Conservation (phyloP, 257 asterid species). For the Nicotiana sylvestris region DNA sequence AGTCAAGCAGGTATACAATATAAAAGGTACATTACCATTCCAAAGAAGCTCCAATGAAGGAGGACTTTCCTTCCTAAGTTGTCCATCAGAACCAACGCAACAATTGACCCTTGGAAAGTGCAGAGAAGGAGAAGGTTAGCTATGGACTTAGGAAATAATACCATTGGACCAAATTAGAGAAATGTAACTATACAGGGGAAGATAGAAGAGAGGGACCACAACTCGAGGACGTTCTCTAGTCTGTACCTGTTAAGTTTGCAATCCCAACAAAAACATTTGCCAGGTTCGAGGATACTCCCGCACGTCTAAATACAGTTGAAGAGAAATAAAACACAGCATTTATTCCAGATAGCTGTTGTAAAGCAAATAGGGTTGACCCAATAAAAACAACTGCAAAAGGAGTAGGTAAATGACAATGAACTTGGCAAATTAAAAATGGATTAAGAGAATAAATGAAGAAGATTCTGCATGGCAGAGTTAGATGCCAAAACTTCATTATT, state of each 20-base stretch:
- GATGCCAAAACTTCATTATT: not conserved
- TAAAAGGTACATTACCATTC: slow-evolving; percentile 59
- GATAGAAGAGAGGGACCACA: not conserved
- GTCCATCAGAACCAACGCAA: slow-evolving; percentile 86
- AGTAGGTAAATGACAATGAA: slow-evolving; percentile 40
- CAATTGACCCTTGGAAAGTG: slow-evolving; percentile 47
- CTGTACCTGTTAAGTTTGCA: slow-evolving; percentile 63
- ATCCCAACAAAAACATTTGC: slow-evolving; percentile 78
- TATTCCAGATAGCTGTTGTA: slow-evolving; percentile 99
- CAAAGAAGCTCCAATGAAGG: slow-evolving; percentile 88
- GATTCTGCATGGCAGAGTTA: not conserved
- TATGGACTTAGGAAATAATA: not conserved
- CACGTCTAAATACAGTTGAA: slow-evolving; percentile 97
- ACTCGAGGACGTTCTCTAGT: not conserved
- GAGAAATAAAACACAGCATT: slow-evolving; percentile 99
- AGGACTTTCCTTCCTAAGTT: slow-evolving; percentile 82
- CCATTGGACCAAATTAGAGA: not conserved
- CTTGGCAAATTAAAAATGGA: slow-evolving; percentile 23
- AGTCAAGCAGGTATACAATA: not conserved
- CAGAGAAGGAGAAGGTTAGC: not conserved
- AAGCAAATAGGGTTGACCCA: slow-evolving; percentile 97
- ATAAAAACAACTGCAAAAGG: slow-evolving; percentile 98
- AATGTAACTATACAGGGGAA: not conserved
- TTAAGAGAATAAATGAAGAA: not conserved
- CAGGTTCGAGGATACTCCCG: slow-evolving; percentile 90